These are phyloP conservation scores for Candida takata DNA, from an alignment of 805 yeast genomes.

Conservation along the genomic window DNA sequence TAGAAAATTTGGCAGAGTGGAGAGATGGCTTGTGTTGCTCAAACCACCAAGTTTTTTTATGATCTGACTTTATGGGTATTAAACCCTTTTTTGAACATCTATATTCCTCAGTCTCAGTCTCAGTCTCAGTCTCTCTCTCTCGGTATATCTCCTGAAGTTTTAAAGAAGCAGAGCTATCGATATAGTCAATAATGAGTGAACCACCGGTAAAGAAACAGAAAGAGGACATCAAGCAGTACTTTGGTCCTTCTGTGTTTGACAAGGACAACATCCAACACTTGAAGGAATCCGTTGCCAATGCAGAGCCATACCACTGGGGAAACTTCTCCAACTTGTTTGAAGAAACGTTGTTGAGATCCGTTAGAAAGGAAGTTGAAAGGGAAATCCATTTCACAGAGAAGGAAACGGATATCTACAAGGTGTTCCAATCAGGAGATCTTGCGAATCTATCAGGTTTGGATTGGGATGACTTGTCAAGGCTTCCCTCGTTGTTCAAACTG, in stretches of 20 bases:
- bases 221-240: constrained; percentile 33
- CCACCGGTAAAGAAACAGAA: neutral
- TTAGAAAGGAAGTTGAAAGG: constrained; percentile 74
- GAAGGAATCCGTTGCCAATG: constrained; percentile 37
- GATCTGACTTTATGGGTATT: no score
- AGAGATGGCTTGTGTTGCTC: no score
- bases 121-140: no score
- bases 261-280: constrained; percentile 32
- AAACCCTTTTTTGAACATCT: no score
- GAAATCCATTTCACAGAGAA: constrained; percentile 89
- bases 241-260: constrained; percentile 44
- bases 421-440: constrained; percentile 82
- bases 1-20: no score
- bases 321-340: constrained; percentile 66
- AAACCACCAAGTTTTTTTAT: no score
- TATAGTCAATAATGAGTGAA: neutral
- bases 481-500: constrained; percentile 70
- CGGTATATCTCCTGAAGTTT: no score
- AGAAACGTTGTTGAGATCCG: constrained; percentile 69
- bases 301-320: constrained; percentile 89
- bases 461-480: constrained; percentile 60
- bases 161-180: no score
- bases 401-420: constrained; percentile 96
- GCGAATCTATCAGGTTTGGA: constrained; percentile 87
- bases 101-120: no score